phyloP scores from a whole-genome alignment of 768 basidiomycete genomes.

The Suillus clintonianus region DNA sequence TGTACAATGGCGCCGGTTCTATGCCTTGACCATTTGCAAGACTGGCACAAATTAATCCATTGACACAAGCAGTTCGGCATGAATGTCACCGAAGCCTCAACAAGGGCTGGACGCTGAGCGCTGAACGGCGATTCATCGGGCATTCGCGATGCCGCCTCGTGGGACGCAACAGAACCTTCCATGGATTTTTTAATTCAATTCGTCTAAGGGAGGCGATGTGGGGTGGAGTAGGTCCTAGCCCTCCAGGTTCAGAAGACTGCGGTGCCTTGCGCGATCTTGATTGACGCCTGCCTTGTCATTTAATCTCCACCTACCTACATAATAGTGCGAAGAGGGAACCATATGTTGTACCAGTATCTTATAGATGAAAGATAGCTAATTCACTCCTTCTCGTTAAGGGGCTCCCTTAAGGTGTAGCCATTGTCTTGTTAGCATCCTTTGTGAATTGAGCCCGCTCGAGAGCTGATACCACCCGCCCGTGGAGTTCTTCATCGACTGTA shows the following conservation, averaged over 20 bases:
- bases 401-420: background rate
- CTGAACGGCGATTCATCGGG: background rate
- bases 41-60: no score
- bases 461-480: slow-evolving; percentile 69
- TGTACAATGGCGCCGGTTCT: no score
- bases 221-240: background rate
- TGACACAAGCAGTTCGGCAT: no score
- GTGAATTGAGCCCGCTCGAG: slow-evolving; percentile 58
- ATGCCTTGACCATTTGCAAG: no score
- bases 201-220: background rate
- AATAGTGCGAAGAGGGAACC: no score
- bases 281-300: background rate
- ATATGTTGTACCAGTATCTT: background rate
- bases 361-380: background rate
- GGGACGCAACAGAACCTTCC: background rate
- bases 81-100: no score
- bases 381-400: no score
- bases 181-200: background rate
- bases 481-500: slow-evolving; percentile 64
- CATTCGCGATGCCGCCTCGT: background rate
- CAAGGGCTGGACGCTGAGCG: background rate
- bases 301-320: background rate
- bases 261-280: no score
- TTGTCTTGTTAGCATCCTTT: slow-evolving; percentile 22
- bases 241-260: no score